A percentile compares a stretch with the other conserved stretches of the same genome.
These are phyloP conservation scores for Tolypocladium ophioglossoides DNA, from an alignment of 2,329 filamentous ascomycete genomes.

Conservation along the genomic window DNA sequence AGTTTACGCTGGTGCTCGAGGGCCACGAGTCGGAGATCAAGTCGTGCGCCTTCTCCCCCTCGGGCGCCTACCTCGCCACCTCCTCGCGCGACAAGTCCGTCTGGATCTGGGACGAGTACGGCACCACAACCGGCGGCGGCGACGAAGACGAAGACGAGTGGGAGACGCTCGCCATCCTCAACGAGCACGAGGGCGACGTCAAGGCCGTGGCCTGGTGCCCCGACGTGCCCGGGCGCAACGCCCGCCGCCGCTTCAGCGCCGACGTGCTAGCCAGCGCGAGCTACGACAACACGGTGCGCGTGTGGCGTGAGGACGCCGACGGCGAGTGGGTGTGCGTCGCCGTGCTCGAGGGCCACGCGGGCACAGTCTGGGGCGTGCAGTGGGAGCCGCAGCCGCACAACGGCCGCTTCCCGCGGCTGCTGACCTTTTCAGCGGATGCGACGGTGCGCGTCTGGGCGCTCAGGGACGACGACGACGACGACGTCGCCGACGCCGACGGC, in stretches of 20 bases:
- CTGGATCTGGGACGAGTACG: constrained; percentile 89
- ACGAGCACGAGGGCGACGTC: constrained; percentile 91
- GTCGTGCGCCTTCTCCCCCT: constrained; percentile 61
- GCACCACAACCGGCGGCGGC: constrained; percentile 30
- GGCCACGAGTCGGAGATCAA: constrained; percentile 95
- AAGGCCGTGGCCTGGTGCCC: constrained; percentile 93
- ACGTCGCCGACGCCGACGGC: constrained; percentile 13
- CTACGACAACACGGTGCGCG: constrained; percentile 82
- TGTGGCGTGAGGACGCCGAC: constrained; percentile 86
- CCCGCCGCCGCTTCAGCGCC: constrained; percentile 38
- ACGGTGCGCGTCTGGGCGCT: constrained; percentile 73
- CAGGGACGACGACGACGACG: constrained; percentile 32
- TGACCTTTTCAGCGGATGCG: constrained; percentile 78
- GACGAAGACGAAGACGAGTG: constrained; percentile 81
- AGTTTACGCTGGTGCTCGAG: constrained; percentile 83
- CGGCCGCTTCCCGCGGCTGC: constrained; percentile 47
- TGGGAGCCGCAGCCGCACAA: constrained; percentile 44
- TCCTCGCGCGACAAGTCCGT: constrained; percentile 89
- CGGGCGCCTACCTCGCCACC: constrained; percentile 72
- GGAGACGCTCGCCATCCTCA: constrained; percentile 89
- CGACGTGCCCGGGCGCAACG: constrained; percentile 40
- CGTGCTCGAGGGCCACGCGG: constrained; percentile 66
- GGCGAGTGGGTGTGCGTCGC: constrained; percentile 86
- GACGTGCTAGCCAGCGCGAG: constrained; percentile 82
- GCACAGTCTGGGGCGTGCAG: constrained; percentile 85